phyloP scores from a whole-genome alignment of 768 basidiomycete genomes.

The Pilatotrama ljubarskyi region DNA sequence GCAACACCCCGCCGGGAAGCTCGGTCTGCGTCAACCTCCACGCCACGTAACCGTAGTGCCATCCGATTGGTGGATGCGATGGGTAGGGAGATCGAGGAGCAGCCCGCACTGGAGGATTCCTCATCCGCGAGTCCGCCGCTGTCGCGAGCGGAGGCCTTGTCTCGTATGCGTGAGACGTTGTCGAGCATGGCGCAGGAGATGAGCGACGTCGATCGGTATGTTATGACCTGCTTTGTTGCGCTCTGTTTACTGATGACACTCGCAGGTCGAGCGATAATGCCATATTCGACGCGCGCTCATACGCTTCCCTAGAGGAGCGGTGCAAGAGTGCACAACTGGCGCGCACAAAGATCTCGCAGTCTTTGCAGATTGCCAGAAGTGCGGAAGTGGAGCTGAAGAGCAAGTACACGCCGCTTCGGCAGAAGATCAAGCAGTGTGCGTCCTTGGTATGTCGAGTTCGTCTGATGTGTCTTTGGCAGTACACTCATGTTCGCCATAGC shows the following conservation, averaged over 20 bases:
- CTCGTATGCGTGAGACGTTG: slow-evolving; percentile 58
- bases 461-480: background rate
- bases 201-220: slow-evolving; percentile 59
- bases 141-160: slow-evolving; percentile 52
- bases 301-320: slow-evolving; percentile 48
- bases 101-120: slow-evolving; percentile 23
- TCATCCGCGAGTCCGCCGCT: slow-evolving; percentile 27
- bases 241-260: slow-evolving; percentile 2
- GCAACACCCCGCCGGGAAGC: slow-evolving; percentile 6
- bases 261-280: slow-evolving; percentile 41
- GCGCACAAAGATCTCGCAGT: slow-evolving; percentile 45
- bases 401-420: slow-evolving; percentile 36
- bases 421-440: slow-evolving; percentile 36
- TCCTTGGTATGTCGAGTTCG: slow-evolving; percentile 38
- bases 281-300: slow-evolving; percentile 46
- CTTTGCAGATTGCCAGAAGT: slow-evolving; percentile 41
- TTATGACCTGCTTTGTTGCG: background rate
- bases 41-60: slow-evolving; percentile 37
- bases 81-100: slow-evolving; percentile 56
- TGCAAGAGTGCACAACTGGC: slow-evolving; percentile 54
- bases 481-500: too few relatives aligned
- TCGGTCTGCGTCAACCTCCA: slow-evolving; percentile 22
- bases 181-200: slow-evolving; percentile 56
- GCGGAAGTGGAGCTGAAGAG: slow-evolving; percentile 36
- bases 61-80: slow-evolving; percentile 70